phyloP scores from a whole-genome alignment of 2,329 filamentous ascomycete species.

The Verticillium isaacii region DNA sequence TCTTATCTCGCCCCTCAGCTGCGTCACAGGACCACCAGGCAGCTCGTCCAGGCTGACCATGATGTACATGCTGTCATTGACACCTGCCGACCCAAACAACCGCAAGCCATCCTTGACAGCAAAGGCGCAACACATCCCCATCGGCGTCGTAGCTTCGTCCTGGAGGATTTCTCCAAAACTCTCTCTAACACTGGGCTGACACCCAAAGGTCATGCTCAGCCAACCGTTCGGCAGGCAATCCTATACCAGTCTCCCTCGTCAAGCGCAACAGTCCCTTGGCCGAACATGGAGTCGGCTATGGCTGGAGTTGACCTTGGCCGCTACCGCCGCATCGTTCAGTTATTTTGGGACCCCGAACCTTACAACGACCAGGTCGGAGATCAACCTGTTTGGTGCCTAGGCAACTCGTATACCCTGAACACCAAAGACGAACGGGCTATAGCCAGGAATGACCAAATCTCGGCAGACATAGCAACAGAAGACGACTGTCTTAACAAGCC shows the following conservation, averaged over 20 bases:
- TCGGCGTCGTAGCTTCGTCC: not conserved
- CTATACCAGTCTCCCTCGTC: not conserved
- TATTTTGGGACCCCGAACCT: constrained; percentile 88
- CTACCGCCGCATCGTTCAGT: constrained; percentile 76
- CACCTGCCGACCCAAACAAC: not conserved
- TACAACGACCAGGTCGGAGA: constrained; percentile 67
- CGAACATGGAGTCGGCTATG: constrained; percentile 29
- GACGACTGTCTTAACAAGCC: not conserved
- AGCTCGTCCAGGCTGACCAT: not conserved
- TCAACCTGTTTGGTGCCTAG: constrained; percentile 80
- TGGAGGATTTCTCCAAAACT: not conserved
- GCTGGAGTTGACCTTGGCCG: constrained; percentile 69
- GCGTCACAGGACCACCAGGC: not conserved
- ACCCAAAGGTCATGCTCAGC: not conserved
- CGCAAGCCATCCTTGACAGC: not conserved
- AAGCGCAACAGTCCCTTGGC: not conserved
- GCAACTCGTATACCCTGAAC: constrained; percentile 44
- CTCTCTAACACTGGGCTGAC: not conserved
- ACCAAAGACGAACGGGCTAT: constrained; percentile 10
- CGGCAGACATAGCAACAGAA: not conserved
- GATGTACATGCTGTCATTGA: not conserved
- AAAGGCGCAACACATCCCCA: not conserved
- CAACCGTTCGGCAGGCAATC: not conserved
- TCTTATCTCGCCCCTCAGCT: not conserved
- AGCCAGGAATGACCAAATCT: constrained; percentile 7